Percentiles rank a stretch among this genome's conserved stretches.
Evolutionary conservation across 2,329 filamentous ascomycete species (phyloP).

Genomic region (Penicillium griseofulvum): DNA sequence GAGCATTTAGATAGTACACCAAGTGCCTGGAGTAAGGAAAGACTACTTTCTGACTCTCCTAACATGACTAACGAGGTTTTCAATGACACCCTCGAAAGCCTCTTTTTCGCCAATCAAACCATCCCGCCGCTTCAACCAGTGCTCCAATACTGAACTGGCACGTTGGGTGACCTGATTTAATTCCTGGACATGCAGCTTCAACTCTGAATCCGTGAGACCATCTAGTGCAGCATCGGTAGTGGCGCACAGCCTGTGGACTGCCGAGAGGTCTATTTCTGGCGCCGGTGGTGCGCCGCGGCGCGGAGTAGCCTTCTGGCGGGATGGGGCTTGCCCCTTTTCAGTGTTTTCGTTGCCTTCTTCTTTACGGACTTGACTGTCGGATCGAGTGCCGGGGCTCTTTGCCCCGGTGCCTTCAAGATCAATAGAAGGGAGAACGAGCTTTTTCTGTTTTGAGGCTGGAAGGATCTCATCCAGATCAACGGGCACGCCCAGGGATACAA

Average conservation of each 20-base stretch:
- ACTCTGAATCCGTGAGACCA: conserved; percentile 75
- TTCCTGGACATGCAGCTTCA: conserved; percentile 67
- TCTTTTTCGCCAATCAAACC: conserved; percentile 88
- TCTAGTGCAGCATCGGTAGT: conserved; percentile 80
- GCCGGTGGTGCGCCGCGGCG: conserved; percentile 58
- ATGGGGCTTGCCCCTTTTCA: conserved; percentile 27
- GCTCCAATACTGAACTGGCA: conserved; percentile 75
- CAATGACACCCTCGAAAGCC: conserved; percentile 93
- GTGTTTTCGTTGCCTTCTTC: conserved; percentile 30
- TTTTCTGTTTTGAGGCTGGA: conserved; percentile 96
- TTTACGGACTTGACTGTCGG: conserved; percentile 30
- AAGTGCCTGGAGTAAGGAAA: neutral
- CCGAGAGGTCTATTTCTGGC: conserved; percentile 74
- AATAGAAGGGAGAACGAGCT: conserved; percentile 86
- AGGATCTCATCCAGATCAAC: conserved; percentile 97
- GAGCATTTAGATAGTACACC: conserved; percentile 9
- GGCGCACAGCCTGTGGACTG: conserved; percentile 72
- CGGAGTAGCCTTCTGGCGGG: conserved; percentile 29
- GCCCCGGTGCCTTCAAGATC: conserved; percentile 53
- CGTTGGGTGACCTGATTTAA: conserved; percentile 67
- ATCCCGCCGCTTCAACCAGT: conserved; percentile 83
- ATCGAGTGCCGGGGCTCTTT: conserved; percentile 57
- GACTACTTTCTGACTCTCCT: conserved; percentile 74
- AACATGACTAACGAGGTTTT: conserved; percentile 90
- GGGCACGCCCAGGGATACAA: conserved; percentile 92